Evolutionary conservation across 169 alveolate species (phyloP).

Genomic region (Cyclospora cayetanensis): DNA sequence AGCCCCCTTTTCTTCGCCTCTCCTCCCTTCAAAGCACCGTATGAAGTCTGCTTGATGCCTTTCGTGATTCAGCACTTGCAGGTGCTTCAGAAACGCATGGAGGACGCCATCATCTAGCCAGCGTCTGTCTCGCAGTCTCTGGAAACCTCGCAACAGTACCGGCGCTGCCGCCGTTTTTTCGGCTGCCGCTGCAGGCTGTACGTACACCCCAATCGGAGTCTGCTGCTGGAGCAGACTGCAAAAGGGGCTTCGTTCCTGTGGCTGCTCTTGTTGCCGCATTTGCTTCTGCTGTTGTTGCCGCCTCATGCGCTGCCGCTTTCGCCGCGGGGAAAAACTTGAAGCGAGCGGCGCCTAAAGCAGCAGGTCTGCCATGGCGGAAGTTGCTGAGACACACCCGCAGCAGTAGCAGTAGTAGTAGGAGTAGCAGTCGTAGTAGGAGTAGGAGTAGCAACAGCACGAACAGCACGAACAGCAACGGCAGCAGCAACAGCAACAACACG

Average conservation of each 20-base stretch:
- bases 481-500: neutral
- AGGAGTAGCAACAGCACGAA: neutral
- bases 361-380: neutral
- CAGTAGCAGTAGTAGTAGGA: neutral
- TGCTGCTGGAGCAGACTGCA: slow-evolving; percentile 40
- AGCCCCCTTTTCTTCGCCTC: no score
- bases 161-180: slow-evolving; percentile 33
- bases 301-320: neutral
- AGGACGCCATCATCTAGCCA: slow-evolving; percentile 13
- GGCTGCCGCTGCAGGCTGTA: slow-evolving; percentile 30
- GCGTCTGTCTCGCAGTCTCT: neutral
- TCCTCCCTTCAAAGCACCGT: neutral
- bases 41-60: neutral
- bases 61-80: neutral
- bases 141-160: slow-evolving; percentile 28
- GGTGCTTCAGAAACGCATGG: slow-evolving; percentile 1
- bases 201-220: neutral
- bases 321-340: neutral
- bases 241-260: neutral
- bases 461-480: neutral
- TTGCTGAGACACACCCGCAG: neutral
- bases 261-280: slow-evolving; percentile 1
- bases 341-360: neutral
- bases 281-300: slow-evolving; percentile 8
- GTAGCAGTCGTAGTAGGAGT: neutral